Conservation (phyloP, 2,329 filamentous ascomycete genomes). For the Ophiostoma novo-ulmi region DNA sequence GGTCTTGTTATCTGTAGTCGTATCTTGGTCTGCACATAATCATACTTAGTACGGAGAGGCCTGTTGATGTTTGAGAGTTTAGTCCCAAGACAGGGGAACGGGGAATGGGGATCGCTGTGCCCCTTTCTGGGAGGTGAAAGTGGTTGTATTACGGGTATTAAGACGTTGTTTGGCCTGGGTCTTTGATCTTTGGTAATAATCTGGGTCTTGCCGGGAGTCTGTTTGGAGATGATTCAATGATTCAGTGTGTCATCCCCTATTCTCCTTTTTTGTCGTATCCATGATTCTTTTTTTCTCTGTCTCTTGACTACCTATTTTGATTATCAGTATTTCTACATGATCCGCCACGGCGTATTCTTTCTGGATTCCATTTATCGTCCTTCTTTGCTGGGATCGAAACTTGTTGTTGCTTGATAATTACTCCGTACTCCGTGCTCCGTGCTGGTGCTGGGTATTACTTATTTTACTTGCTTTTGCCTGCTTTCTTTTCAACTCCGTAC, state of each 20-base stretch:
- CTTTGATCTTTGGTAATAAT: not conserved
- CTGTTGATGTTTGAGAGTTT: conserved; percentile 21
- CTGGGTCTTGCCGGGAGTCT: conserved; percentile 4
- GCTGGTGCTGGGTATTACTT: not conserved
- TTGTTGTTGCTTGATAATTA: too few relatives aligned
- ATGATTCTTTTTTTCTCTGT: not conserved
- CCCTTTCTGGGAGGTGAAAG: conserved; percentile 13
- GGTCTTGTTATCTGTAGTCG: conserved; percentile 13
- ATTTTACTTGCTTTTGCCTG: conserved; percentile 6
- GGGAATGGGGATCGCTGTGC: conserved; percentile 24
- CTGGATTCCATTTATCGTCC: not conserved
- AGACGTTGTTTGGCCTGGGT: too few relatives aligned
- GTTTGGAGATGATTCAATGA: not conserved
- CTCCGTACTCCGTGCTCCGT: too few relatives aligned
- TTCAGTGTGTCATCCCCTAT: not conserved
- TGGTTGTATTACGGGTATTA: not conserved
- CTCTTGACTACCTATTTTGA: not conserved
- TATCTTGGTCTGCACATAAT: too few relatives aligned
- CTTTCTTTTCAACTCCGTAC: conserved; percentile 14
- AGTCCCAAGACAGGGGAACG: conserved; percentile 20
- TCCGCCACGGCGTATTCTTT: not conserved
- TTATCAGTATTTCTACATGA: not conserved
- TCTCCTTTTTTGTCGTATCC: not conserved
- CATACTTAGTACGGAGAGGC: not conserved
- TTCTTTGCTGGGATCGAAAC: not conserved